Evolutionary conservation across 768 basidiomycete genomes (phyloP).

Genomic region (Russula abietina): DNA sequence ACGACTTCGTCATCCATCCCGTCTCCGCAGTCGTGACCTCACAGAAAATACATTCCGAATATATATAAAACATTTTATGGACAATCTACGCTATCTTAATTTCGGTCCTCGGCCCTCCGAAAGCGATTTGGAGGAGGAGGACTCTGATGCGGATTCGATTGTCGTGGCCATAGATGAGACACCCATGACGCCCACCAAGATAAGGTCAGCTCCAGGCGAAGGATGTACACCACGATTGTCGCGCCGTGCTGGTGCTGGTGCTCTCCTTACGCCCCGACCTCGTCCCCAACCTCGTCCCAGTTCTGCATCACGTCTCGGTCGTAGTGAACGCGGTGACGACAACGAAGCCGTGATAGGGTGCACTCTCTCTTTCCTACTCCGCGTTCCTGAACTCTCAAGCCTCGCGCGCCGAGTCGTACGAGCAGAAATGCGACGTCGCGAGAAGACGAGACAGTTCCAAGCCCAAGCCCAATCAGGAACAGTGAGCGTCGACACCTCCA

Average conservation of each 20-base stretch:
- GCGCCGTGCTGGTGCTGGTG: not conserved
- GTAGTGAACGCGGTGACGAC: not conserved
- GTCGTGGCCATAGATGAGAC: conserved; percentile 4
- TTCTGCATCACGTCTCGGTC: not conserved
- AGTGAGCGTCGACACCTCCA: conserved; percentile 24
- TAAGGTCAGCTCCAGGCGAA: conserved; percentile 1
- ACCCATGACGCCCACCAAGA: conserved; percentile 38
- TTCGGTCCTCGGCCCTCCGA: not conserved
- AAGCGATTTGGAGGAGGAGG: not conserved
- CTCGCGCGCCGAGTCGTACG: conserved; percentile 61
- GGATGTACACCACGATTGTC: conserved; percentile 31
- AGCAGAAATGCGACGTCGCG: conserved; percentile 52
- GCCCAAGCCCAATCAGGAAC: conserved; percentile 38
- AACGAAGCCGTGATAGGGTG: conserved; percentile 32
- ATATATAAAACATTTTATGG: conserved; percentile 77
- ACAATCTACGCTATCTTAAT: conserved; percentile 36
- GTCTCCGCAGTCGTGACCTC: conserved; percentile 59
- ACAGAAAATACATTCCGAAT: conserved; percentile 67
- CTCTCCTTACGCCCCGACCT: conserved; percentile 8
- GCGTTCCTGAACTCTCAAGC: conserved; percentile 64
- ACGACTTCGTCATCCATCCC: conserved; percentile 67
- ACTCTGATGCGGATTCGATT: conserved; percentile 8
- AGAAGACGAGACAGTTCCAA: conserved; percentile 41
- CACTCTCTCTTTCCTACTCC: conserved; percentile 67
- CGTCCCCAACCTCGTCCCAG: not conserved